phyloP scores from a whole-genome alignment of 441 rosid genomes.

The Populus hybrid region DNA sequence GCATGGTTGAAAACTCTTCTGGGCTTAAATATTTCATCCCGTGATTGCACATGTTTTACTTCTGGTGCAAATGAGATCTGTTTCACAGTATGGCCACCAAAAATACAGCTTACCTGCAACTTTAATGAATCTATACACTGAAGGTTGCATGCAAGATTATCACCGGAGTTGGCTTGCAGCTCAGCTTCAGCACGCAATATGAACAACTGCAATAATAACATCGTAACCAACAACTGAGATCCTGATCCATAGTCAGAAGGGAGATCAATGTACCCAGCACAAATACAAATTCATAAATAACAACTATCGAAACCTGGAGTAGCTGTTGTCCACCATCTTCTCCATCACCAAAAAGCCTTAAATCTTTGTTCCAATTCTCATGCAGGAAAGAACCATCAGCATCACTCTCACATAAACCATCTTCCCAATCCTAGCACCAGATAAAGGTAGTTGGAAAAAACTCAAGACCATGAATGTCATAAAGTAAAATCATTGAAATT shows the following conservation, averaged over 20 bases:
- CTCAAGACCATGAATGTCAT: not conserved
- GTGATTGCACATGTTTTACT: slow-evolving; percentile 34
- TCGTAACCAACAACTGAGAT: not conserved
- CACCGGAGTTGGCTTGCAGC: slow-evolving; percentile 56
- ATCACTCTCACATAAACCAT: slow-evolving; percentile 79
- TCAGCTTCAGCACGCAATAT: slow-evolving; percentile 82
- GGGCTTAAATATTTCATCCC: slow-evolving; percentile 75
- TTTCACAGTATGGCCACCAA: slow-evolving; percentile 48
- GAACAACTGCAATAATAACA: slow-evolving; percentile 60
- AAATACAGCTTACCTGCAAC: slow-evolving; percentile 47
- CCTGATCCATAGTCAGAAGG: not conserved
- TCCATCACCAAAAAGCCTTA: slow-evolving; percentile 63
- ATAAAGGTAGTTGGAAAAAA: slow-evolving; percentile 4
- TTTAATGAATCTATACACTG: slow-evolving; percentile 59
- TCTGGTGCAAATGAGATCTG: slow-evolving; percentile 47
- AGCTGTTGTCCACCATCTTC: slow-evolving; percentile 89
- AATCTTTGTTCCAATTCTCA: slow-evolving; percentile 87
- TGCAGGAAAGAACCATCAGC: slow-evolving; percentile 90
- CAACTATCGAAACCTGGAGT: slow-evolving; percentile 56
- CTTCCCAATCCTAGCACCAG: slow-evolving; percentile 80
- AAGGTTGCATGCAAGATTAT: slow-evolving; percentile 37
- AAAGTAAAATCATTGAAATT: not conserved
- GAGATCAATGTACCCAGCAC: not conserved
- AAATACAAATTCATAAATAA: slow-evolving; percentile 13
- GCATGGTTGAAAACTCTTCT: slow-evolving; percentile 52